Evolutionary conservation across 768 basidiomycete genomes (phyloP).

Genomic region (Nidularia pulvinata): DNA sequence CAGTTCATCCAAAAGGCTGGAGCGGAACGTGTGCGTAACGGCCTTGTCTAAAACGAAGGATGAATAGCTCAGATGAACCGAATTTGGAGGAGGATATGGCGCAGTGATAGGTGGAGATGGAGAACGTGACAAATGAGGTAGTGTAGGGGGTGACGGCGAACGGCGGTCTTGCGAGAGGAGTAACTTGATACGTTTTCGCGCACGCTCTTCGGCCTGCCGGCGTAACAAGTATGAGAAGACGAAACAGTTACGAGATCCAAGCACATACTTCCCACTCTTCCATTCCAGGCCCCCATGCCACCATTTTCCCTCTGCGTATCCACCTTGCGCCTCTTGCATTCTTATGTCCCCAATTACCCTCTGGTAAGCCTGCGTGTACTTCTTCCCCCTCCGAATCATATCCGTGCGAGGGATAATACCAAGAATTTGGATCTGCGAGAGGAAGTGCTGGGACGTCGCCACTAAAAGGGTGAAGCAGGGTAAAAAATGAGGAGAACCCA

Average conservation of each 20-base stretch:
- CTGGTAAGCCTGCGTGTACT: conserved; percentile 37
- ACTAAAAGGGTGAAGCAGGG: conserved; percentile 7
- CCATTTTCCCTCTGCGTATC: conserved; percentile 81
- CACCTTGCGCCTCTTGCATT: conserved; percentile 74
- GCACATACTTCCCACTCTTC: conserved; percentile 82
- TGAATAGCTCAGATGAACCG: conserved; percentile 74
- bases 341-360: conserved; percentile 89
- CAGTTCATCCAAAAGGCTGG: conserved; percentile 74
- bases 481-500: conserved; percentile 1
- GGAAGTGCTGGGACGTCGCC: conserved; percentile 39
- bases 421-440: conserved; percentile 71
- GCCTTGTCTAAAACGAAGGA: conserved; percentile 88
- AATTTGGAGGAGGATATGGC: conserved; percentile 70
- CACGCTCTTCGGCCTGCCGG: conserved; percentile 75
- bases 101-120: conserved; percentile 75
- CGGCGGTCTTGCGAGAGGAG: conserved; percentile 61
- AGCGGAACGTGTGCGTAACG: conserved; percentile 83
- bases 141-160: conserved; percentile 69
- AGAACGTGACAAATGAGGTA: conserved; percentile 78
- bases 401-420: conserved; percentile 86
- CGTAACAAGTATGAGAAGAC: conserved; percentile 5
- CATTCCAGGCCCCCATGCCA: conserved; percentile 80
- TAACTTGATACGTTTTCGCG: conserved; percentile 75
- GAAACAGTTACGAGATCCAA: background rate
- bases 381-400: conserved; percentile 67